These are phyloP conservation scores for Penicillium oxalicum DNA, from an alignment of 2,329 filamentous ascomycete species.

Conservation along the genomic window DNA sequence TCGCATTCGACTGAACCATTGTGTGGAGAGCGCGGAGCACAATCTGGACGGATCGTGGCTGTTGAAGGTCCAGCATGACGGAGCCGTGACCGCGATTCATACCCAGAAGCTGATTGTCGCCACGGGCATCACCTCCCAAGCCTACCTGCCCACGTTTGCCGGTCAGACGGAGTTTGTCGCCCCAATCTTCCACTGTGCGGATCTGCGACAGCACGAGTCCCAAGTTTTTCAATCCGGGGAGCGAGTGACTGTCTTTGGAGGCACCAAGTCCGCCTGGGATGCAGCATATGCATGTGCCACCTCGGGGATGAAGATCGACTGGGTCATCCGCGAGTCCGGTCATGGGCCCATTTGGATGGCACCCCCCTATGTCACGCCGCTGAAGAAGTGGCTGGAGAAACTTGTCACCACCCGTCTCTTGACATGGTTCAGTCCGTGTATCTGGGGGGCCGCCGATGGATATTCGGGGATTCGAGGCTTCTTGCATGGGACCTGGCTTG, in stretches of 20 bases:
- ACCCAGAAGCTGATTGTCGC: conserved; percentile 54
- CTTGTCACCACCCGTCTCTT: conserved; percentile 61
- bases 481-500: conserved; percentile 49
- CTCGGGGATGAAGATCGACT: conserved; percentile 45
- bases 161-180: conserved; percentile 48
- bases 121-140: conserved; percentile 55
- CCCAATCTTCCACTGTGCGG: conserved; percentile 53
- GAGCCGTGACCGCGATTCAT: conserved; percentile 15
- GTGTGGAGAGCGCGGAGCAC: conserved; percentile 46
- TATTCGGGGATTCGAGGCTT: conserved; percentile 43
- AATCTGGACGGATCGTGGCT: conserved; percentile 34
- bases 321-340: conserved; percentile 39
- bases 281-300: conserved; percentile 54
- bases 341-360: conserved; percentile 39
- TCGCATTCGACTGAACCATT: conserved; percentile 47
- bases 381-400: conserved; percentile 64
- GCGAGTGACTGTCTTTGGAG: conserved; percentile 50
- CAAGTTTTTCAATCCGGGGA: conserved; percentile 29
- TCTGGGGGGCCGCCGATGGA: conserved; percentile 62
- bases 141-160: conserved; percentile 49
- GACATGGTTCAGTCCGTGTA: conserved; percentile 69
- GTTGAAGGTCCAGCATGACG: conserved; percentile 18
- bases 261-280: conserved; percentile 60
- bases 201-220: conserved; percentile 42
- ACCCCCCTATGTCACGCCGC: conserved; percentile 54